Percentiles rank a stretch among this genome's conserved stretches.
phyloP scores from a whole-genome alignment of 2,329 filamentous ascomycete genomes.

The Colletotrichum somersetense region DNA sequence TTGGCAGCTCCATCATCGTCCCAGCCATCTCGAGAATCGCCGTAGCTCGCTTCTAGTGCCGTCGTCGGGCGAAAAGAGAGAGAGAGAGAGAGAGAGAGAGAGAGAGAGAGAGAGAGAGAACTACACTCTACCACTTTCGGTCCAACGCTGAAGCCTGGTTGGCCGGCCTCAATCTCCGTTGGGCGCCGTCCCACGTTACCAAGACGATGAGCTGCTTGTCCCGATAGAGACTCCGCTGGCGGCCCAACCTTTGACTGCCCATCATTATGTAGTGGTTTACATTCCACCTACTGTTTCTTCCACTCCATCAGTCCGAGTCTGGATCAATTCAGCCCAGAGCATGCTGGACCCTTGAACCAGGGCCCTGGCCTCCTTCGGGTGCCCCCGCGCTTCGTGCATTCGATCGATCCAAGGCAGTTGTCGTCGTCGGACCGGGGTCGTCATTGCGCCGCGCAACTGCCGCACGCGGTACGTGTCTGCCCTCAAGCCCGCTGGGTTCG shows the following conservation, averaged over 20 bases:
- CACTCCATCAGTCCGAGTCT: slow-evolving; percentile 6
- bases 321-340: slow-evolving; percentile 4
- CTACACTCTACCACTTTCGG: neutral
- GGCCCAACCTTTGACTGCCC: slow-evolving; percentile 18
- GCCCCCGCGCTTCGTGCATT: slow-evolving; percentile 18
- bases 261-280: too few species aligned
- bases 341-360: slow-evolving; percentile 7
- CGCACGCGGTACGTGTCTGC: slow-evolving; percentile 10
- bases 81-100: slow-evolving; percentile 1
- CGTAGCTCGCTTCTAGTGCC: slow-evolving; percentile 3
- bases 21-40: slow-evolving; percentile 25
- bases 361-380: slow-evolving; percentile 2
- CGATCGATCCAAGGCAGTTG: slow-evolving; percentile 31
- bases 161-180: slow-evolving; percentile 26
- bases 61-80: slow-evolving; percentile 16
- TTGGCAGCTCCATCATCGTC: slow-evolving; percentile 38
- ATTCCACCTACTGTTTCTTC: neutral
- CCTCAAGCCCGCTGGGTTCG: slow-evolving; percentile 50
- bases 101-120: slow-evolving; percentile 10
- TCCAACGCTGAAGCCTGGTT: neutral
- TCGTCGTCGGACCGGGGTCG: neutral
- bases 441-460: slow-evolving; percentile 7
- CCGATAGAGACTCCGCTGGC: slow-evolving; percentile 5
- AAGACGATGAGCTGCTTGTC: slow-evolving; percentile 22
- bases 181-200: slow-evolving; percentile 27